phyloP scores from a whole-genome alignment of 2,329 filamentous ascomycete genomes.

The Colletotrichum sp. region DNA sequence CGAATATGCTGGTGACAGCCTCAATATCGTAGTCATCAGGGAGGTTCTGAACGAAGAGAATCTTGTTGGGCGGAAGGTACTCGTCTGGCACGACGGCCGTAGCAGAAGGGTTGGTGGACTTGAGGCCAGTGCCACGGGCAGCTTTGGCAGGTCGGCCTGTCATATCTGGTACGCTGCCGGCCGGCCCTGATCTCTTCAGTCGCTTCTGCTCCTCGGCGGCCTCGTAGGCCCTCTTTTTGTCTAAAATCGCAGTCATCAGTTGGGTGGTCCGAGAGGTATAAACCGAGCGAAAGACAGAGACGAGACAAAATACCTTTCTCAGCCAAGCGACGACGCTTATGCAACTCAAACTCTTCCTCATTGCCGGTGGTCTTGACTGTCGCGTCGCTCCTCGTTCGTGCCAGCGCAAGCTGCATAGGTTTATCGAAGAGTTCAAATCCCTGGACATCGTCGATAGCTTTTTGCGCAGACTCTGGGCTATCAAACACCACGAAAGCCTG shows the following conservation, averaged over 20 bases:
- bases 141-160: conserved; percentile 70
- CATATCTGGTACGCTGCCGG: conserved; percentile 47
- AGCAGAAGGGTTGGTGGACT: conserved; percentile 72
- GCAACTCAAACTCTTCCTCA: conserved; percentile 82
- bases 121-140: conserved; percentile 75
- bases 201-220: conserved; percentile 80
- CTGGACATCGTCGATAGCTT: conserved; percentile 87
- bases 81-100: conserved; percentile 90
- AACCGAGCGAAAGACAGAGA: neutral
- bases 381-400: conserved; percentile 84
- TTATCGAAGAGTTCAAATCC: conserved; percentile 95
- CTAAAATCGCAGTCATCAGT: conserved; percentile 34
- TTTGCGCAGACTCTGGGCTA: conserved; percentile 74
- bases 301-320: conserved; percentile 75
- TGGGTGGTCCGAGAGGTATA: neutral
- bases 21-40: conserved; percentile 88
- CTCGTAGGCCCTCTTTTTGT: conserved; percentile 82
- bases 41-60: conserved; percentile 90
- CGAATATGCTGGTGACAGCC: conserved; percentile 79
- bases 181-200: conserved; percentile 64
- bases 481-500: conserved; percentile 97
- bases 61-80: conserved; percentile 97
- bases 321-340: conserved; percentile 83
- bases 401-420: conserved; percentile 84
- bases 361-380: conserved; percentile 78